Conservation (phyloP, 495 filamentous ascomycete species). For the Jackrogersella minutella region DNA sequence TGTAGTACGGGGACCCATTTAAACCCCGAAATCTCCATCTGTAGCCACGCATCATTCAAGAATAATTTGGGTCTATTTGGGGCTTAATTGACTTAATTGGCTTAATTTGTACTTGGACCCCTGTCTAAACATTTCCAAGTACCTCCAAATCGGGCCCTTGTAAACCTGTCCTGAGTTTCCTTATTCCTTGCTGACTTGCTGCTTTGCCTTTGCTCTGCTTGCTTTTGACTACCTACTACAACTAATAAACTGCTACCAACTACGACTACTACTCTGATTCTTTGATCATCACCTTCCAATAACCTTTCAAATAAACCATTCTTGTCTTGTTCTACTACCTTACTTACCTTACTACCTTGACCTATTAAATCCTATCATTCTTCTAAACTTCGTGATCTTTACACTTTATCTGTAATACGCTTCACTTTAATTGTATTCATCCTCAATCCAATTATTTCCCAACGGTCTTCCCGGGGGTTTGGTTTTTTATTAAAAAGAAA, state of each 20-base stretch:
- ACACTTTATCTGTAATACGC: constrained; percentile 34
- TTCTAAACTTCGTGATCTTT: constrained; percentile 23
- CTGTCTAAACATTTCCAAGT: too few relatives aligned
- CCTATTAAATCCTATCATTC: constrained; percentile 1
- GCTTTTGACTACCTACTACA: not conserved
- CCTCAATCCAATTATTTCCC: constrained; percentile 18
- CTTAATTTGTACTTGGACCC: not conserved
- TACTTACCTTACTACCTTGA: not conserved
- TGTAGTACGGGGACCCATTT: too few relatives aligned
- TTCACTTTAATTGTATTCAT: constrained; percentile 39
- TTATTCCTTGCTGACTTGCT: too few relatives aligned
- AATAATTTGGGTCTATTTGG: too few relatives aligned
- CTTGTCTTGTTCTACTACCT: constrained; percentile 10
- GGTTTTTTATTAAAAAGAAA: too few relatives aligned
- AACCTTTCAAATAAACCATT: too few relatives aligned
- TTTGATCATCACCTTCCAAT: constrained; percentile 37
- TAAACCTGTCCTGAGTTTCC: constrained; percentile 5
- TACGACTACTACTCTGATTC: not conserved
- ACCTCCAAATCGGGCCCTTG: constrained; percentile 3
- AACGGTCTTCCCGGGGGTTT: not conserved
- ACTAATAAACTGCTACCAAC: not conserved
- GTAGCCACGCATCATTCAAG: constrained; percentile 17
- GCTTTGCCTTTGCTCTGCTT: too few relatives aligned
- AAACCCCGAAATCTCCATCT: constrained; percentile 25
- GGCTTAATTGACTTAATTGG: too few relatives aligned